Evolutionary conservation across 2,329 filamentous ascomycete genomes (phyloP), one percentile per base, ranked within the genome.

Genomic region (Mariannaea elegans): DNA sequence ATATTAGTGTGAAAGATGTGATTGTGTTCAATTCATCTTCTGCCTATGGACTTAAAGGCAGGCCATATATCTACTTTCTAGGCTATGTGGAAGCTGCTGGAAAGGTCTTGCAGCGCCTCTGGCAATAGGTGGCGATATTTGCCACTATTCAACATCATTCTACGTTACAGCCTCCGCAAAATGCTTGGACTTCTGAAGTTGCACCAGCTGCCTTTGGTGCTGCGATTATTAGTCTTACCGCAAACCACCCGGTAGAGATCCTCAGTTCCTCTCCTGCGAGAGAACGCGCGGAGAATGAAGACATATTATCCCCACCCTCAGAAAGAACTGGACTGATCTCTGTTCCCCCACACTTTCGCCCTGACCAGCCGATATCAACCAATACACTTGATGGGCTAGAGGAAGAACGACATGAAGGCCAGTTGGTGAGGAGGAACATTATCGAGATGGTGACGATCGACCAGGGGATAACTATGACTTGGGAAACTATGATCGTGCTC

Each of bases 381-480:
- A 47, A 58, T 8, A 21, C 42, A 9, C 31, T 24, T 27, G 34
- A 58, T 39, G 55, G 12, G 23, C 59, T 58, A 16, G 59, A 63
- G n/a, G 48, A 50, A 24, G 56, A 24, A 39, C 16, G 51, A 38
- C 7, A 34, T 39, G 9, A 19, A 45, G 19, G 58, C 49, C 18
- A 65, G n/a, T n/a, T n/a, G n/a, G 60, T 39, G 68, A 68, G 54
- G 61, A 61, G 41, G 70, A 69, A 8, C 56, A 62, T 44, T 63
- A 68, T 44, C 62, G 61, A 18, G 69, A 74, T 49, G 70, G 66
- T 16, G 67, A 68, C 2, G 72, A 75, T 14, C 55, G 69, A 18
- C 63, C 67, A 31, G 74, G 75, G 12, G 73, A 76, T 29, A 74
- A 76, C 54, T 75, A 76, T 23, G 73, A 76, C 44, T 61, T 75